Evolutionary conservation across 1,139 yeast species (phyloP).

Genomic region (Hanseniaspora uvarum): DNA sequence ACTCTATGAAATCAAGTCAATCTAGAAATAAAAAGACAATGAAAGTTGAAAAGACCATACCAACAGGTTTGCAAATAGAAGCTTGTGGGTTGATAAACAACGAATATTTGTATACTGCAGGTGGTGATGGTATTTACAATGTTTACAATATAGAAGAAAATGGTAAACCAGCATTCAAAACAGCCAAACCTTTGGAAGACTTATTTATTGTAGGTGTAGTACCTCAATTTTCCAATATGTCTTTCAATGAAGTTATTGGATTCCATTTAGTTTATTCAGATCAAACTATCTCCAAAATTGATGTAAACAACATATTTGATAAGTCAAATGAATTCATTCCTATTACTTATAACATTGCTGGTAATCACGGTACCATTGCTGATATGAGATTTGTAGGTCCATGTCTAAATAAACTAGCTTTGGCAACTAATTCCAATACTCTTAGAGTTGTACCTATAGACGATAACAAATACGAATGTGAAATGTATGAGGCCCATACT

Average conservation of each 20-base stretch:
- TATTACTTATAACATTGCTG: slow-evolving; percentile 55
- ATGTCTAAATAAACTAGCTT: slow-evolving; percentile 45
- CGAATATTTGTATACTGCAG: slow-evolving; percentile 61
- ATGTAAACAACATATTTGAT: slow-evolving; percentile 29
- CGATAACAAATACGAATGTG: slow-evolving; percentile 40
- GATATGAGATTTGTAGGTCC: slow-evolving; percentile 75
- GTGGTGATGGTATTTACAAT: slow-evolving; percentile 58
- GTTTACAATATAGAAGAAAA: slow-evolving; percentile 45
- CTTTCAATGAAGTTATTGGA: slow-evolving; percentile 38
- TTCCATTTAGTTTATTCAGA: slow-evolving; percentile 41
- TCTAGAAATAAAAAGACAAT: slow-evolving; percentile 38
- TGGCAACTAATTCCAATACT: slow-evolving; percentile 94
- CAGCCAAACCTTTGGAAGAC: slow-evolving; percentile 56
- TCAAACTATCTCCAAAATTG: slow-evolving; percentile 61
- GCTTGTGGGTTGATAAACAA: slow-evolving; percentile 53
- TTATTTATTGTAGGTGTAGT: slow-evolving; percentile 53
- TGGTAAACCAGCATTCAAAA: slow-evolving; percentile 35
- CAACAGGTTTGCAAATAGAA: slow-evolving; percentile 72
- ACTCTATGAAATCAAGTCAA: slow-evolving; percentile 34
- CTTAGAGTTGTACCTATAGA: slow-evolving; percentile 57
- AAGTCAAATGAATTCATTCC: slow-evolving; percentile 34
- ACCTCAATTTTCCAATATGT: slow-evolving; percentile 29
- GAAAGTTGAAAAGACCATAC: slow-evolving; percentile 55
- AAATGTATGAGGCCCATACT: slow-evolving; percentile 65
- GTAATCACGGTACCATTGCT: slow-evolving; percentile 92